Conservation (phyloP, 345 rosid species). For the Linum trigynum region DNA sequence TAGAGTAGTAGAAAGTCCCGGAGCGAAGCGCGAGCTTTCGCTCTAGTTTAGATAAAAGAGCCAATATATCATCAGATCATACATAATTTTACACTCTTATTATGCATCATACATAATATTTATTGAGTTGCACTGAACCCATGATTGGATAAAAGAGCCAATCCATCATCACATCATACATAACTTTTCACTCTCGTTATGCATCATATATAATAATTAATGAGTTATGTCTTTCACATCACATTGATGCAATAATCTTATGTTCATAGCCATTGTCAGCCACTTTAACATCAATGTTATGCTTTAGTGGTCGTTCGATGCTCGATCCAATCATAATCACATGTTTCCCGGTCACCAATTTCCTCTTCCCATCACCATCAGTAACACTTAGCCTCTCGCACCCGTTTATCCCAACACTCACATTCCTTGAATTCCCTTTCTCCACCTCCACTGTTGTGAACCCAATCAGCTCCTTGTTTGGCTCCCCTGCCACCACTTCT, state of each 20-base stretch:
- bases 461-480: slow-evolving; percentile 37
- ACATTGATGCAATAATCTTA: neutral
- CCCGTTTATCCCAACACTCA: slow-evolving; percentile 30
- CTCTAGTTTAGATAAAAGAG: too few species aligned
- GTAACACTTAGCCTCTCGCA: slow-evolving; percentile 41
- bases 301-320: slow-evolving; percentile 30
- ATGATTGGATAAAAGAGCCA: too few species aligned
- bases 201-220: too few species aligned
- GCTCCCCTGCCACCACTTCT: slow-evolving; percentile 23
- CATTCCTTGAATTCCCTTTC: slow-evolving; percentile 30
- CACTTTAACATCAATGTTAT: slow-evolving; percentile 28
- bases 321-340: slow-evolving; percentile 33
- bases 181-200: too few species aligned
- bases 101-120: too few species aligned
- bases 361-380: slow-evolving; percentile 44
- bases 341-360: slow-evolving; percentile 32
- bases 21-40: too few species aligned
- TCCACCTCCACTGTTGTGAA: slow-evolving; percentile 42
- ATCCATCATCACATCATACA: too few species aligned
- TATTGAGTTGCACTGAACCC: too few species aligned
- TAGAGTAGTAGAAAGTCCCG: too few species aligned
- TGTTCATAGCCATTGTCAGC: slow-evolving; percentile 12
- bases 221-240: neutral
- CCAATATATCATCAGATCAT: too few species aligned
- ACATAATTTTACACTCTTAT: too few species aligned